Conservation (phyloP, 352 stramenopile species). For the Discostella stelligera region DNA sequence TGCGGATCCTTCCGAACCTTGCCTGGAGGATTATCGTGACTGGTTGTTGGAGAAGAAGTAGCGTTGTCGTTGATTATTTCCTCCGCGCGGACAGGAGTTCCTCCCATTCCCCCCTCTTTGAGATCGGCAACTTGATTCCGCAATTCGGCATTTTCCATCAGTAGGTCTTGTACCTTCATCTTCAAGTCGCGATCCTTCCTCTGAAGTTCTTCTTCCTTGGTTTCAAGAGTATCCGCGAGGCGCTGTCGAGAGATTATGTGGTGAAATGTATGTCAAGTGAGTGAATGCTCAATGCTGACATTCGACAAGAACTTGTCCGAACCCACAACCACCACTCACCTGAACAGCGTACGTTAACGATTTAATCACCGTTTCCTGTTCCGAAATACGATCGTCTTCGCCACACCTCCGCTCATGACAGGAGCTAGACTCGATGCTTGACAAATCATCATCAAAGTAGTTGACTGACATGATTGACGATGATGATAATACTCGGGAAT, state of each 20-base stretch:
- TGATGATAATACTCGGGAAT: neutral
- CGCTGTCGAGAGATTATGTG: neutral
- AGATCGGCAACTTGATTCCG: conserved; percentile 13
- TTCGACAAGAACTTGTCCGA: neutral
- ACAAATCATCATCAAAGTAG: conserved; percentile 13
- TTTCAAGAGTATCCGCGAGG: conserved; percentile 10
- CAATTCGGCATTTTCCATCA: conserved; percentile 15
- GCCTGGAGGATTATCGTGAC: neutral
- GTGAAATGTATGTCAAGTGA: neutral
- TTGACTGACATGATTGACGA: neutral
- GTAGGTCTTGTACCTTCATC: conserved; percentile 10
- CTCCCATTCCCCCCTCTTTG: neutral
- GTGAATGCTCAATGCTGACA: neutral
- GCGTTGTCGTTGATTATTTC: neutral
- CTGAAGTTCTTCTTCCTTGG: conserved; percentile 6
- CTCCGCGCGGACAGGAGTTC: too few relatives aligned
- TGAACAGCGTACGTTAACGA: conserved; percentile 16
- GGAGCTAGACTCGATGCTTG: conserved; percentile 20
- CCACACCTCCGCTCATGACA: conserved; percentile 6
- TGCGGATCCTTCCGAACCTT: neutral
- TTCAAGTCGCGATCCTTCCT: conserved; percentile 11
- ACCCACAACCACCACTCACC: neutral
- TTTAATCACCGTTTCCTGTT: conserved; percentile 9
- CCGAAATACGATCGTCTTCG: conserved; percentile 3
- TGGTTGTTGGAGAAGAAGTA: neutral